Evolutionary conservation across 2,329 filamentous ascomycete species (phyloP).

Genomic region (Blastomyces parvus): DNA sequence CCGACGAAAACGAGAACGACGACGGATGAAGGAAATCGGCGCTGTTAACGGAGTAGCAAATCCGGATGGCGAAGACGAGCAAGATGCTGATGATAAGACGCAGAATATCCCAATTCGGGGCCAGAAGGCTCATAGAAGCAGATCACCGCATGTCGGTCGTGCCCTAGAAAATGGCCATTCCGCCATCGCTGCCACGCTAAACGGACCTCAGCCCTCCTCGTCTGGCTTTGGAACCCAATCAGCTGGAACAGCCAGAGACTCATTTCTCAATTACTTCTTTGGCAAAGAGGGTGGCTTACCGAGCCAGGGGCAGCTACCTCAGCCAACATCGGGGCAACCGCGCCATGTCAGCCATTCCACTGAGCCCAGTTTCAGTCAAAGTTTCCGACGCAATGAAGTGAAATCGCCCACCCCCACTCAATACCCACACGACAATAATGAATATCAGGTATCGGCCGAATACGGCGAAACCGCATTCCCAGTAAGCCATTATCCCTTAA

Average conservation of each 20-base stretch:
- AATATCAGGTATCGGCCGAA: conserved; percentile 30
- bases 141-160: conserved; percentile 66
- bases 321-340: conserved; percentile 31
- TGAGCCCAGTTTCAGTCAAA: conserved; percentile 75
- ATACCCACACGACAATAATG: conserved; percentile 28
- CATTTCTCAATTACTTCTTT: conserved; percentile 97
- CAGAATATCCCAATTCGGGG: conserved; percentile 51
- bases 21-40: conserved; percentile 72
- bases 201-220: conserved; percentile 49
- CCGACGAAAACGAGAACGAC: conserved; percentile 71
- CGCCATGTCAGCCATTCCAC: conserved; percentile 69
- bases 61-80: conserved; percentile 54
- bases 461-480: conserved; percentile 33
- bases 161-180: conserved; percentile 51
- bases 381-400: conserved; percentile 59
- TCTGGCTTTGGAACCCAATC: conserved; percentile 52
- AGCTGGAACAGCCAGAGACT: conserved; percentile 63
- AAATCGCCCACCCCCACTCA: conserved; percentile 41
- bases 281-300: conserved; percentile 71
- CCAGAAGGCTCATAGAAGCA: conserved; percentile 60
- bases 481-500: conserved; percentile 38
- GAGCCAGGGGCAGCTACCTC: conserved; percentile 36
- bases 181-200: conserved; percentile 56
- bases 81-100: conserved; percentile 33
- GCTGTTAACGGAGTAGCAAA: conserved; percentile 62